These are phyloP conservation scores for Aspergillus amoenus DNA, from an alignment of 2,329 filamentous ascomycete species.

Conservation along the genomic window DNA sequence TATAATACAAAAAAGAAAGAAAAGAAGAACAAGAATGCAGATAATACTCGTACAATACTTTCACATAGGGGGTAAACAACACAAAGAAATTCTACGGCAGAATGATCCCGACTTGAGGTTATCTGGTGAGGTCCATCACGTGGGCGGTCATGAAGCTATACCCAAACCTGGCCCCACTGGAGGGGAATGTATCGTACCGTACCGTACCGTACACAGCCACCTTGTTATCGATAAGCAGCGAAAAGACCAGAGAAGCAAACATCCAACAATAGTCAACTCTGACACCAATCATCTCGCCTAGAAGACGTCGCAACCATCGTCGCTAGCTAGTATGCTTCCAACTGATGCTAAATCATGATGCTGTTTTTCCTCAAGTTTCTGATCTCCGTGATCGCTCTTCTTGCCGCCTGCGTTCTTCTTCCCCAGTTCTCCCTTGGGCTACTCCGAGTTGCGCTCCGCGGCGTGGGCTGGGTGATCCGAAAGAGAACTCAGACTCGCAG, in stretches of 20 bases:
- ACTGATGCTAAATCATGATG: conserved; percentile 25
- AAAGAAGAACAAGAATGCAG: not conserved
- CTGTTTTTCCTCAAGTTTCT: conserved; percentile 33
- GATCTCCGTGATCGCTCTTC: conserved; percentile 32
- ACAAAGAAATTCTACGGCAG: conserved; percentile 5
- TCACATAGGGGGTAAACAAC: conserved; percentile 7
- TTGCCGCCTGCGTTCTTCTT: conserved; percentile 34
- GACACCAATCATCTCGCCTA: not conserved
- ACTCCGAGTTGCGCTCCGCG: conserved; percentile 38
- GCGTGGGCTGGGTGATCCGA: conserved; percentile 60
- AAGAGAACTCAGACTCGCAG: conserved; percentile 64
- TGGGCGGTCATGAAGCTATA: conserved; percentile 8
- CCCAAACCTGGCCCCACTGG: not conserved
- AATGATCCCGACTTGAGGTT: not conserved
- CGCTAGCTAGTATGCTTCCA: conserved; percentile 1
- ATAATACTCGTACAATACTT: conserved; percentile 4
- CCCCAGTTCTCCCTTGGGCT: conserved; percentile 35
- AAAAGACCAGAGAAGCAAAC: conserved; percentile 12
- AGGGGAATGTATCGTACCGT: not conserved
- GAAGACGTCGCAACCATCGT: not conserved
- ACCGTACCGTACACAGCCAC: not conserved
- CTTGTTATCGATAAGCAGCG: conserved; percentile 14
- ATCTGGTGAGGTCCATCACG: conserved; percentile 4
- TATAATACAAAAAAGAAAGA: not conserved
- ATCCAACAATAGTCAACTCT: conserved; percentile 1